Evolutionary conservation across 2,329 filamentous ascomycete species (phyloP), one percentile per base, ranked within the genome.

Genomic region (Diaporthe caulivora): DNA sequence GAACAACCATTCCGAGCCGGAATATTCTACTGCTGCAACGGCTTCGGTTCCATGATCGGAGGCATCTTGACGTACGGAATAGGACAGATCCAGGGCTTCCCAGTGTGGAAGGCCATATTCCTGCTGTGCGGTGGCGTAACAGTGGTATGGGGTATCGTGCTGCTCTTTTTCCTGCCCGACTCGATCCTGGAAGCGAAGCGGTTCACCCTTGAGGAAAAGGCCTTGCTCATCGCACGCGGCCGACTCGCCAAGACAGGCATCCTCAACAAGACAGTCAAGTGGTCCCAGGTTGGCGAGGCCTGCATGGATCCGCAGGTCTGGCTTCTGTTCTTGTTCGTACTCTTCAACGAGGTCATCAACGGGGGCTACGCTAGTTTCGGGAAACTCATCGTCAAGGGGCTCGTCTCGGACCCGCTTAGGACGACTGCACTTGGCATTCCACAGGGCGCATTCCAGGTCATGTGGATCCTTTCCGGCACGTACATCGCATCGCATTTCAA

Each of bases 381-480:
- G 51, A 89, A 88, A 71, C 82, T 88, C 29, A 89, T 90, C 70
- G 84, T 90, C 77, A 89, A 89, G 72, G 84, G 86, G 1, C 79
- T 88, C 2, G 84, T 84, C 24, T 76, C 78, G 1, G 82, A 85
- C 62, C 76, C 86, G 0, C 80, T 88, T 0, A 77, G 82, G 10
- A 89, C 89, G 0, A 88, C 87, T 0, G 86, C 85, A 0, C 82
- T 88, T 4, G 88, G 87, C 0, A 90, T 91, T 42, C 89, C 89
- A 0, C 84, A 86, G 55, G 89, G 89, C 7, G 86, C 83, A 1
- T 89, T 88, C 76, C 87, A 89, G 71, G 83, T 88, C 3, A 78
- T 88, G n/a, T 89, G 83, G 75, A 86, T 91, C 47, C 83, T 90
- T 13, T 82, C 84, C 0, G 88, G 88, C 2, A 85, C 87, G 1